phyloP scores from a whole-genome alignment of 208 protist species.

The Hexamita inflata region DNA sequence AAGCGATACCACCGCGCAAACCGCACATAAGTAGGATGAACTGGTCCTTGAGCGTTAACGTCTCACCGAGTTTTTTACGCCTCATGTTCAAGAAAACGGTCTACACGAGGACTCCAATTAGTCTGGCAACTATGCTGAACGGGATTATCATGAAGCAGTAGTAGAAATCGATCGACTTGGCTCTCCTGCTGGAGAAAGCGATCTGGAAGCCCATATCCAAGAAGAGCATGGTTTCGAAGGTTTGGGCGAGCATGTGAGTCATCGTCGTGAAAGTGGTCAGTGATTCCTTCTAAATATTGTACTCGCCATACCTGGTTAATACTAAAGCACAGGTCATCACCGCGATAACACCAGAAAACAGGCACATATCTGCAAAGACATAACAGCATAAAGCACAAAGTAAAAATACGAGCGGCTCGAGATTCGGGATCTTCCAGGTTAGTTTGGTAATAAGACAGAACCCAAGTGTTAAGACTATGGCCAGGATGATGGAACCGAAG shows the following conservation, averaged over 20 bases:
- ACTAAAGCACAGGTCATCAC: neutral
- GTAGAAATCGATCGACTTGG: neutral
- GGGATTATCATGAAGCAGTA: neutral
- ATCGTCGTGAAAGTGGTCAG: neutral
- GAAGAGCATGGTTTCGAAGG: neutral
- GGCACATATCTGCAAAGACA: neutral
- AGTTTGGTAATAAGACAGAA: neutral
- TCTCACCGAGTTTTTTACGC: neutral
- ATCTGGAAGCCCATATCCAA: neutral
- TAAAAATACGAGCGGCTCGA: neutral
- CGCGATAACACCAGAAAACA: neutral
- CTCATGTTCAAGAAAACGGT: neutral
- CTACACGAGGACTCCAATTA: neutral
- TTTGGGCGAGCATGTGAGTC: neutral
- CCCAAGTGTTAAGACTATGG: neutral
- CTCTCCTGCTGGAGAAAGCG: neutral
- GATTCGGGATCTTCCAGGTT: neutral
- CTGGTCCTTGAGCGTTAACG: neutral
- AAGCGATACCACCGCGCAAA: neutral
- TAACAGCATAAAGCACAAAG: neutral
- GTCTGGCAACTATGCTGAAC: neutral
- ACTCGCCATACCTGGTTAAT: neutral
- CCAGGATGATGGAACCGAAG: neutral
- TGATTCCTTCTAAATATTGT: neutral
- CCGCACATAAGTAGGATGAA: neutral